Percentiles rank a stretch among this genome's conserved stretches.
phyloP scores from a whole-genome alignment of 176 grass and related monocot species.

The Triticum turgidum region DNA sequence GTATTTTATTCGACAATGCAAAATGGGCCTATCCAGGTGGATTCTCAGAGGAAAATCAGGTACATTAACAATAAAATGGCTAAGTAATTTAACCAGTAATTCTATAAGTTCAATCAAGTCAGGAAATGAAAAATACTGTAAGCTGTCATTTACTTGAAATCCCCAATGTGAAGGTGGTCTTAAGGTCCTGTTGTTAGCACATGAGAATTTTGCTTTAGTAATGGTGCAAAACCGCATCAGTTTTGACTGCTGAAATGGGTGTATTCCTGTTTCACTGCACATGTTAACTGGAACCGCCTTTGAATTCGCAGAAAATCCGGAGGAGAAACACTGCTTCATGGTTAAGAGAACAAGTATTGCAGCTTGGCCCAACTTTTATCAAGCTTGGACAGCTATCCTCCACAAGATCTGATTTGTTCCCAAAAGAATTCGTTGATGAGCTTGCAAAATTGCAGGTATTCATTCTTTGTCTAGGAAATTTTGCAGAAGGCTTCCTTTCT shows the following conservation, averaged over 20 bases:
- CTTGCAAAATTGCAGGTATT: constrained; percentile 95
- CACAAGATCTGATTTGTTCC: constrained; percentile 95
- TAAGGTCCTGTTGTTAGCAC: constrained; percentile 8
- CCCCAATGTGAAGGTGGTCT: background rate
- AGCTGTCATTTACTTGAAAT: background rate
- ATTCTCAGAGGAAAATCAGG: constrained; percentile 90
- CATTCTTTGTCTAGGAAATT: constrained; percentile 3
- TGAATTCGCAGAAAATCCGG: constrained; percentile 66
- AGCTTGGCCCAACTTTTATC: constrained; percentile 96
- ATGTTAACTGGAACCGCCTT: constrained; percentile 16
- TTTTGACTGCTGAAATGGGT: constrained; percentile 1
- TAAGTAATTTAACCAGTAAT: background rate
- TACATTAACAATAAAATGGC: constrained; percentile 23
- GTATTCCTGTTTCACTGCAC: background rate
- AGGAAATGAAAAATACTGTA: background rate
- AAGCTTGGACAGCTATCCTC: constrained; percentile 96
- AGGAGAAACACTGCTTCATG: constrained; percentile 74
- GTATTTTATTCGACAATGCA: constrained; percentile 83
- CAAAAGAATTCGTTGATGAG: constrained; percentile 85
- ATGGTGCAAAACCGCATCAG: background rate
- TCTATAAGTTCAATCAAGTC: background rate
- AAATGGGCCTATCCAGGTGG: constrained; percentile 84
- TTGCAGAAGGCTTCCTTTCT: background rate
- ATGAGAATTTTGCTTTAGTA: background rate
- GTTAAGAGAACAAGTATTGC: constrained; percentile 91